A percentile compares a stretch with the other conserved stretches of the same genome.
Conservation (phyloP, 2,329 filamentous ascomycete species). For the Sclerotiophoma versabilis region DNA sequence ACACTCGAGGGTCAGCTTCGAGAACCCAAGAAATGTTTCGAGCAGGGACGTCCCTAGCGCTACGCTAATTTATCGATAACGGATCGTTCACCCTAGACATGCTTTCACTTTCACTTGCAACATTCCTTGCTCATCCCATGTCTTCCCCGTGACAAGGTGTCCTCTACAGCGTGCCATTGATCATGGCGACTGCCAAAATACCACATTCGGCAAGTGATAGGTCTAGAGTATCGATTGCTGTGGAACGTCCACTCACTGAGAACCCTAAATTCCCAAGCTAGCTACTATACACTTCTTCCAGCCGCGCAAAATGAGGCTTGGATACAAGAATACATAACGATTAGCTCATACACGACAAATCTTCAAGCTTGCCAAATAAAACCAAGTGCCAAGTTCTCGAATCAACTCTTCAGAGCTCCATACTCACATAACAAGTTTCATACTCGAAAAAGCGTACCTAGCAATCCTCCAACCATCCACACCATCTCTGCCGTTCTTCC, state of each 20-base stretch:
- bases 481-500: background rate
- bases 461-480: conserved; percentile 16
- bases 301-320: too few relatives aligned
- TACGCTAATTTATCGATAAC: conserved; percentile 10
- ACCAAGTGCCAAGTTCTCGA: background rate
- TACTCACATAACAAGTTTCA: conserved; percentile 8
- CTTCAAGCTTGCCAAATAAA: too few relatives aligned
- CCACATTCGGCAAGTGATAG: background rate
- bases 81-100: background rate
- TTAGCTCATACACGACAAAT: too few relatives aligned
- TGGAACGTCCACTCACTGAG: background rate
- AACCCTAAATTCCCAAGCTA: too few relatives aligned
- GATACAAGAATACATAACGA: too few relatives aligned
- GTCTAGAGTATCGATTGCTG: background rate
- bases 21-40: conserved; percentile 13
- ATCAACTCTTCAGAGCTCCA: background rate
- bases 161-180: background rate
- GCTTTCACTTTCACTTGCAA: background rate
- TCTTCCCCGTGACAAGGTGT: background rate
- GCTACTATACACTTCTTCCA: too few relatives aligned
- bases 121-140: background rate
- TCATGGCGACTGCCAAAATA: background rate
- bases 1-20: background rate
- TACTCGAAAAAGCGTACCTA: conserved; percentile 16
- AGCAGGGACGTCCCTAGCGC: background rate